Percentiles rank a stretch among this genome's conserved stretches.
Conservation (phyloP, 108 stramenopile genomes). For the Nitzschia putrida region DNA sequence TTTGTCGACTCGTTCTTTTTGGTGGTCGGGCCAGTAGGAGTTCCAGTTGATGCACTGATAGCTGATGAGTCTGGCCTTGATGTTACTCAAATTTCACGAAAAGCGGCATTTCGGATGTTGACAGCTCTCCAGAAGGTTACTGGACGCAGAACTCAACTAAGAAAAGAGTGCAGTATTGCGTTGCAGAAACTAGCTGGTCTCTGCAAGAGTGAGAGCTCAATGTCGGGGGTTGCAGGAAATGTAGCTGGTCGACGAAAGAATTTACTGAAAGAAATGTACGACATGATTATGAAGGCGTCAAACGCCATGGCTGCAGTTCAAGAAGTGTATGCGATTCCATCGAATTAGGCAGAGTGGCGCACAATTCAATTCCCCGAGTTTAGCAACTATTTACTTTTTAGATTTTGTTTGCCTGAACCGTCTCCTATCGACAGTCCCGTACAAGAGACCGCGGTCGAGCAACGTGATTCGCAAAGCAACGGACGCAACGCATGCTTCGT, state of each 20-base stretch:
- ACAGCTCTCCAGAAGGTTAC: conserved; percentile 44
- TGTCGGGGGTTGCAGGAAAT: conserved; percentile 49
- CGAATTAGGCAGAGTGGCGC: not conserved
- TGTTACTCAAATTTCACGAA: conserved; percentile 56
- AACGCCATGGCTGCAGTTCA: conserved; percentile 28
- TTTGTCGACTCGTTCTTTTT: conserved; percentile 65
- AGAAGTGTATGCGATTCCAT: not conserved
- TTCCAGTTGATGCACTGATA: conserved; percentile 70
- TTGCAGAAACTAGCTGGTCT: conserved; percentile 59
- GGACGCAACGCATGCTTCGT: conserved; percentile 67
- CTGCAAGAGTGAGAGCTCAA: conserved; percentile 65
- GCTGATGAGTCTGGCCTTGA: conserved; percentile 51
- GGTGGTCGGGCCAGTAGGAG: conserved; percentile 68
- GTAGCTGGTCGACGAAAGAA: conserved; percentile 59
- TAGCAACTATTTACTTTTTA: conserved; percentile 4
- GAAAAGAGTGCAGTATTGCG: conserved; percentile 41
- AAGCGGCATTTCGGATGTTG: conserved; percentile 66
- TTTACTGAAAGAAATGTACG: conserved; percentile 65
- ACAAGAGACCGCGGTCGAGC: conserved; percentile 72
- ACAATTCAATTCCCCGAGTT: not conserved
- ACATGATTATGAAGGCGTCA: conserved; percentile 41
- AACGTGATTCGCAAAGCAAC: conserved; percentile 64
- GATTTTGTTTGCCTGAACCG: conserved; percentile 25
- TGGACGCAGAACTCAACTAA: conserved; percentile 27
- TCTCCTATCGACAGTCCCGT: conserved; percentile 52